Conservation (phyloP, 139 green algal genomes). For the Zygnema circumcarinatum region DNA sequence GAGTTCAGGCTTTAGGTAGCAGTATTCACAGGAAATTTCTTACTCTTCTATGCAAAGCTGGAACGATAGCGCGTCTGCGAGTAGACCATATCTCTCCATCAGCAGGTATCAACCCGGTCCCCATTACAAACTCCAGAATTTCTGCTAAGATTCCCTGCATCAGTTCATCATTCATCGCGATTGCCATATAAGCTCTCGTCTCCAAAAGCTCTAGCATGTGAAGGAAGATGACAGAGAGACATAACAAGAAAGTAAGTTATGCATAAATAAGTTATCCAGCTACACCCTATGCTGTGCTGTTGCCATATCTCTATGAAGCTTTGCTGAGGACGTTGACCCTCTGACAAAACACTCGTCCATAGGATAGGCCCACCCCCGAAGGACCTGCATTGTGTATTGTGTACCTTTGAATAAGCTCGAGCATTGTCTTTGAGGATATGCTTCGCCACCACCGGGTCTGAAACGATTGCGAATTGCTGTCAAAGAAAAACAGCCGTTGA, state of each 20-base stretch:
- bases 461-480: slow-evolving; percentile 89
- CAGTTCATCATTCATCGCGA: too few species aligned
- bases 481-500: slow-evolving; percentile 54
- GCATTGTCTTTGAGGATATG: slow-evolving; percentile 89
- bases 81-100: slow-evolving; percentile 90
- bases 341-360: too few species aligned
- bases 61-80: slow-evolving; percentile 78
- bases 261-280: too few species aligned
- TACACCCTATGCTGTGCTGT: too few species aligned
- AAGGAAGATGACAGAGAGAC: too few species aligned
- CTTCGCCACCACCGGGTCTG: slow-evolving; percentile 80
- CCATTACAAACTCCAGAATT: slow-evolving; percentile 96
- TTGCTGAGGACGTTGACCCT: too few species aligned
- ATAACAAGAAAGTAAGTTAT: too few species aligned
- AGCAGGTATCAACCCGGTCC: slow-evolving; percentile 89
- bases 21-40: neutral
- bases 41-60: slow-evolving; percentile 79
- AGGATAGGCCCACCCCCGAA: too few species aligned
- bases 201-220: too few species aligned
- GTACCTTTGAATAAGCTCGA: slow-evolving; percentile 86
- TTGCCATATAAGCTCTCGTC: too few species aligned
- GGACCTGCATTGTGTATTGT: too few species aligned
- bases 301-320: too few species aligned
- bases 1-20: neutral
- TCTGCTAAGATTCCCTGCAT: slow-evolving; percentile 83